Conservation (phyloP, 768 basidiomycete species). For the Panellus pusillus region DNA sequence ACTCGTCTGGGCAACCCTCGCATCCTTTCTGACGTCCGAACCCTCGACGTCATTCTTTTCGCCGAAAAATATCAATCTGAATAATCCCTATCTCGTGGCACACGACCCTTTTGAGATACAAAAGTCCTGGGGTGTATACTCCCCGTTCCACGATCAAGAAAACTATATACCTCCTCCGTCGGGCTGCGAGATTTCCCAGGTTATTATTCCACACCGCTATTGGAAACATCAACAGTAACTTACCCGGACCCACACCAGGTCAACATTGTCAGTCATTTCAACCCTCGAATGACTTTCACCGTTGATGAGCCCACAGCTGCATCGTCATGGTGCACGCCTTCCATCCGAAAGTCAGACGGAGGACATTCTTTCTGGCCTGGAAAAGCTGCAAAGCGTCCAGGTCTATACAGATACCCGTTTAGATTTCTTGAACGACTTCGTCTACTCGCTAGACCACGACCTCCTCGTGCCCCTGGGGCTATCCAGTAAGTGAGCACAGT, state of each 20-base stretch:
- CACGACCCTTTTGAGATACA: slow-evolving; percentile 15
- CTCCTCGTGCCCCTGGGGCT: slow-evolving; percentile 68
- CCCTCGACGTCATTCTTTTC: slow-evolving; percentile 1
- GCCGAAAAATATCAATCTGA: not conserved
- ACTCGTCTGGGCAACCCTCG: slow-evolving; percentile 5
- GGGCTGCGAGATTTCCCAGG: slow-evolving; percentile 15
- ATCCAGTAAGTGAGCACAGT: slow-evolving; percentile 46
- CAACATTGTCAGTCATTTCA: slow-evolving; percentile 53
- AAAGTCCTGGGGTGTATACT: slow-evolving; percentile 19
- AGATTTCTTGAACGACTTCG: slow-evolving; percentile 58
- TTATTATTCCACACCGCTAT: not conserved
- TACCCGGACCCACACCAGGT: slow-evolving; percentile 48
- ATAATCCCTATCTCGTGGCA: not conserved
- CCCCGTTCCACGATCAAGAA: slow-evolving; percentile 14
- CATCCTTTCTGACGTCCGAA: not conserved
- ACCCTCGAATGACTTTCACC: not conserved
- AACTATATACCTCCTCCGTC: slow-evolving; percentile 6
- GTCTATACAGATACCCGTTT: slow-evolving; percentile 46
- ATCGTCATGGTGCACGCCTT: slow-evolving; percentile 79
- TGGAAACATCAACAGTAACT: not conserved
- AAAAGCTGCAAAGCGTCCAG: slow-evolving; percentile 51
- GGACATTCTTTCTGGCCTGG: slow-evolving; percentile 48
- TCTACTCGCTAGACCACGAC: slow-evolving; percentile 55
- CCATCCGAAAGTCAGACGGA: slow-evolving; percentile 54
- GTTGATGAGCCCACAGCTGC: slow-evolving; percentile 47